These are phyloP conservation scores for Zoysia japonica DNA, from an alignment of 176 grass and related monocot genomes.

Conservation along the genomic window DNA sequence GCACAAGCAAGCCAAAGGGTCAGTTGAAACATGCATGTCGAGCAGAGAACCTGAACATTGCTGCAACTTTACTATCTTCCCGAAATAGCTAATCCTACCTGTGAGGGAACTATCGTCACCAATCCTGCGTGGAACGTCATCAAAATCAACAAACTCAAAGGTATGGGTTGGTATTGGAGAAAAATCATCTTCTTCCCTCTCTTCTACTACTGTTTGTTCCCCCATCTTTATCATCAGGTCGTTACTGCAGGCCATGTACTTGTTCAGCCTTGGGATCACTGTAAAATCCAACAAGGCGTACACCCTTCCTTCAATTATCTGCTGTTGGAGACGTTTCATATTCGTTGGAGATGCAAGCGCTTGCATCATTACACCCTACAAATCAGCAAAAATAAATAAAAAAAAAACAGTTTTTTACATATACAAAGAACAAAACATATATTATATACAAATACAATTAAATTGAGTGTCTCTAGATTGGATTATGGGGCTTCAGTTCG, in stretches of 20 bases:
- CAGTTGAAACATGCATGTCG: background rate
- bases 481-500: background rate
- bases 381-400: background rate
- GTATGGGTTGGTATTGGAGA: slow-evolving; percentile 10
- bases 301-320: slow-evolving; percentile 29
- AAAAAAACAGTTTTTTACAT: background rate
- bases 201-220: background rate
- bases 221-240: background rate
- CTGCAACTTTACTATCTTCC: background rate
- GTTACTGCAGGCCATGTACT: slow-evolving; percentile 30
- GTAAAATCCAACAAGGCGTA: slow-evolving; percentile 17
- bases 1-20: background rate
- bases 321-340: background rate
- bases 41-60: background rate
- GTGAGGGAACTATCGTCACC: background rate
- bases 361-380: slow-evolving; percentile 14
- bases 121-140: background rate
- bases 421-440: background rate
- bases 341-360: fast-evolving
- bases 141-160: slow-evolving; percentile 31
- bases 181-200: background rate
- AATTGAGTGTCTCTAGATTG: background rate
- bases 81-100: background rate
- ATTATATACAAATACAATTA: background rate
- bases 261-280: background rate